Evolutionary conservation across 176 grass and related monocot genomes (phyloP).

Genomic region (Carex kokanica): DNA sequence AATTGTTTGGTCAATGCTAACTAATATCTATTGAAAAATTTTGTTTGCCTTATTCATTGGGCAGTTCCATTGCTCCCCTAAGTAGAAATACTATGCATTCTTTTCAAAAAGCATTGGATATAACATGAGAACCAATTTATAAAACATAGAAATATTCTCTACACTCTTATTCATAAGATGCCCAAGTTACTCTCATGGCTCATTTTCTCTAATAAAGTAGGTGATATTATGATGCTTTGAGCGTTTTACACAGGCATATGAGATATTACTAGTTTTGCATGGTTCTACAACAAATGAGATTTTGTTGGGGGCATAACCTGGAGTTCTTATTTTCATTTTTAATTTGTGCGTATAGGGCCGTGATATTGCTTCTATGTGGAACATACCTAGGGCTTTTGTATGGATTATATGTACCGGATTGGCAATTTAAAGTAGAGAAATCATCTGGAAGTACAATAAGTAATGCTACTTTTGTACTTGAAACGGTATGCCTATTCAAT

Average conservation of each 20-base stretch:
- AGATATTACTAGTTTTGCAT: background rate
- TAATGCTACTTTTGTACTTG: conserved; percentile 5
- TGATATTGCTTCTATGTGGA: conserved; percentile 39
- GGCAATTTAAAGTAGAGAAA: conserved; percentile 33
- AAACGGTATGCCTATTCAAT: background rate
- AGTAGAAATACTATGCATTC: background rate
- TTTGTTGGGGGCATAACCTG: background rate
- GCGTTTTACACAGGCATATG: background rate
- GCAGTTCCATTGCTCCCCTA: background rate
- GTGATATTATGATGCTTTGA: background rate
- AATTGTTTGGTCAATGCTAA: background rate
- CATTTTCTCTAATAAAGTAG: background rate
- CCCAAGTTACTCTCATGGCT: background rate
- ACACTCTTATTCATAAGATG: background rate
- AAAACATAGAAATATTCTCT: background rate
- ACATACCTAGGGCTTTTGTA: conserved; percentile 60
- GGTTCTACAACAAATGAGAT: background rate
- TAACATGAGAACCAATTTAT: background rate
- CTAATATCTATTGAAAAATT: background rate
- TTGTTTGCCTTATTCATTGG: background rate
- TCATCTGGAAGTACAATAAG: conserved; percentile 21
- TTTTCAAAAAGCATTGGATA: background rate
- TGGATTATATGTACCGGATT: conserved; percentile 66
- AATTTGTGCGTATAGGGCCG: conserved; percentile 23
- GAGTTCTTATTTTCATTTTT: background rate